Conservation (phyloP, 352 stramenopile genomes). For the Chrysophaeum taylorii region DNA sequence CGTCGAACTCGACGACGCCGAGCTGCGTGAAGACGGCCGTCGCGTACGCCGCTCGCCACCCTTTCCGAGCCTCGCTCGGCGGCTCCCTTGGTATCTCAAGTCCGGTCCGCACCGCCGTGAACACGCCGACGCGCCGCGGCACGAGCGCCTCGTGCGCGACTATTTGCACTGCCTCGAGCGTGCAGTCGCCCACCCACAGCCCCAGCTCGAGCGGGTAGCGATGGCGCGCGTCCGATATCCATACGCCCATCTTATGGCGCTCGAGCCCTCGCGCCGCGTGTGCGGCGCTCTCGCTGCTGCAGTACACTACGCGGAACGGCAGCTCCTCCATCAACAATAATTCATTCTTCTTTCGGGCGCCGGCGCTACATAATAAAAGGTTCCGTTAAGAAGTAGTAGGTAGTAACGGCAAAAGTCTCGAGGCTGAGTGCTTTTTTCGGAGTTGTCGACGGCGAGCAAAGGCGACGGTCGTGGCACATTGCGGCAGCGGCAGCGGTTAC, state of each 20-base stretch:
- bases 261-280: neutral
- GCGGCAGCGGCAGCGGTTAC: too few species aligned
- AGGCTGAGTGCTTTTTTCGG: too few species aligned
- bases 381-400: too few species aligned
- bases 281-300: neutral
- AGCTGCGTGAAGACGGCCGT: neutral
- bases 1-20: neutral
- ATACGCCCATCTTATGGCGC: neutral
- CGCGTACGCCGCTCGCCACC: neutral
- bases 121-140: neutral
- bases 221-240: neutral
- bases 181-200: constrained; percentile 3
- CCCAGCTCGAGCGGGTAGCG: constrained; percentile 1
- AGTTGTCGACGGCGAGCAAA: too few species aligned
- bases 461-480: too few species aligned
- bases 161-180: neutral
- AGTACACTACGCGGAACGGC: neutral
- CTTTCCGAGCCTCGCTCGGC: too few species aligned
- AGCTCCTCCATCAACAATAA: neutral
- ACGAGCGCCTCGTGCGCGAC: neutral
- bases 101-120: too few species aligned
- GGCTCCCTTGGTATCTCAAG: too few species aligned
- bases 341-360: too few species aligned
- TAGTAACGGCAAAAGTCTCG: too few species aligned
- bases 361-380: too few species aligned